Base-by-base conservation (phyloP, 805 yeast genomes). In the Candida rishiriensis region DNA sequence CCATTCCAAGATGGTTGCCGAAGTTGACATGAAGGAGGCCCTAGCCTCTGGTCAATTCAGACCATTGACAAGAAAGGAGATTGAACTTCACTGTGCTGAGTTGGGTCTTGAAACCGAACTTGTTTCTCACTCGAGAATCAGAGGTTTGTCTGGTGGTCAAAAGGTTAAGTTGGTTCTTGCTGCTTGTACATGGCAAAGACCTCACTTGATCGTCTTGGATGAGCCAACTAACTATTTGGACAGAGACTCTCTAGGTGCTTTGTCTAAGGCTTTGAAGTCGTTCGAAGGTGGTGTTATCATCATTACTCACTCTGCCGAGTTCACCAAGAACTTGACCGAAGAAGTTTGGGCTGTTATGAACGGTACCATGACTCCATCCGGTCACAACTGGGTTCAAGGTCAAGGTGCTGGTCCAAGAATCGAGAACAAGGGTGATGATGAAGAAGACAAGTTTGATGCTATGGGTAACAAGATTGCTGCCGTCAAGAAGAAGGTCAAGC, bases 101-200 rank as follows among this genome's bases (percentile, higher is more conserved):
- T 80, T 93, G 76, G 99, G 99, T 79, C 81, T 93, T 71, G 99
- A 93, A 59, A 83, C 98, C 66, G 99, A 93, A 81, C 84, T 93
- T 76, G 99, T 93, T 73, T 88, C 99, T 51, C 99, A 93, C 84
- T 90, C 99, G 61, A 91, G 97, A 82, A 93, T 93, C 75, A 90
- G 97, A 82, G 98, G 99, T 87, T 83, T 93, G 68, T 93, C 99
- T 63, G 99, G 99, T 85, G 99, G 99, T 81, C 99, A 93, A 83
- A 93, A 93, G 85, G 99, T 93, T 76, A 93, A 93, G 80, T 86
- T 93, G 72, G 99, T 93, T 67, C 79, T 93, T 67, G 99, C 99
- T 75, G 99, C 98, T 75, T 88, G 98, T 85, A 90, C 98, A 50
- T 93, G 99, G 99, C 97, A 91, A 81, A 91, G 98, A 83, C 99